Evolutionary conservation across 305 asterid genomes (phyloP).

Genomic region (Andrographis paniculata): DNA sequence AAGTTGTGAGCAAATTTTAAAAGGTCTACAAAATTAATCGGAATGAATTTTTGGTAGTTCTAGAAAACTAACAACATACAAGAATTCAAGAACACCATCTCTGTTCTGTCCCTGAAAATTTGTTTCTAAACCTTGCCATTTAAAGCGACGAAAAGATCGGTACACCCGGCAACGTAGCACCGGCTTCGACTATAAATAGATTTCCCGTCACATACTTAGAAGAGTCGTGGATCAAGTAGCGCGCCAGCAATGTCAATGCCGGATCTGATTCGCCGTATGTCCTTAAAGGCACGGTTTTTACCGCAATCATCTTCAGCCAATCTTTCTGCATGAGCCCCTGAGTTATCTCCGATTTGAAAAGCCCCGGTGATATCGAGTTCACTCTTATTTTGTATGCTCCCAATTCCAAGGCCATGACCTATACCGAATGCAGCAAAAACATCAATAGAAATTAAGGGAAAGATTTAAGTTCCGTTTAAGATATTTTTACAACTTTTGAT

Average conservation of each 20-base stretch:
- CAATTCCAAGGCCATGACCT: constrained; percentile 13
- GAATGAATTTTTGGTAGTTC: too few relatives aligned
- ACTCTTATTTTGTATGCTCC: constrained; percentile 7
- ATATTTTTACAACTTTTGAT: too few relatives aligned
- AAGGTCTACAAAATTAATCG: too few relatives aligned
- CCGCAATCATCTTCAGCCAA: neutral
- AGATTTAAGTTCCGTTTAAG: too few relatives aligned
- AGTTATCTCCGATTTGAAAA: constrained; percentile 11
- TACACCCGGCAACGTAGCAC: constrained; percentile 13
- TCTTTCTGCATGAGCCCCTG: constrained; percentile 8
- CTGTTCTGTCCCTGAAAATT: too few relatives aligned
- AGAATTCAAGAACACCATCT: too few relatives aligned
- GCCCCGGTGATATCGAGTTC: constrained; percentile 9
- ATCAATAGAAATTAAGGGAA: neutral
- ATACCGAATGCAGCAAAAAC: neutral
- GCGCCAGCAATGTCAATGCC: constrained; percentile 10
- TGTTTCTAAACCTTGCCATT: neutral
- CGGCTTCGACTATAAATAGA: constrained; percentile 8
- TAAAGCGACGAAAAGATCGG: constrained; percentile 12
- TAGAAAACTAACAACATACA: too few relatives aligned
- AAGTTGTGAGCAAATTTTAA: too few relatives aligned
- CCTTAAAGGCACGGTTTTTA: constrained; percentile 6
- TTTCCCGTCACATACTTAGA: constrained; percentile 10
- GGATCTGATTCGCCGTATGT: constrained; percentile 9
- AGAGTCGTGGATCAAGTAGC: constrained; percentile 10